These are phyloP conservation scores for Phytophthora litchii DNA, from an alignment of 352 stramenopile genomes.

Conservation along the genomic window DNA sequence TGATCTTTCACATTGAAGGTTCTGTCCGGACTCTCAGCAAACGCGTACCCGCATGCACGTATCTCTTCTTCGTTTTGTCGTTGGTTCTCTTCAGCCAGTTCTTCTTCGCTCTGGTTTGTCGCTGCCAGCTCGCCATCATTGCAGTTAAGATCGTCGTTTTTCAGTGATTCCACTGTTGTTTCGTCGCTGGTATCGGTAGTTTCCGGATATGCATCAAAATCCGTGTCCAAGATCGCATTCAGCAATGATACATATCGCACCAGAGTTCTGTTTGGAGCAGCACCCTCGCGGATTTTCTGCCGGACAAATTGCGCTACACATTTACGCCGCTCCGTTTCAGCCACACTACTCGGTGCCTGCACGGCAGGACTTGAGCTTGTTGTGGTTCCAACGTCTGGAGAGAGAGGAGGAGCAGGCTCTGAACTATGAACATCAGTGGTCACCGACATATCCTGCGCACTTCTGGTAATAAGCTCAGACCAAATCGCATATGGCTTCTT, in stretches of 20 bases:
- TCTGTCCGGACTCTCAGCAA: conserved; percentile 24
- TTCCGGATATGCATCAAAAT: conserved; percentile 63
- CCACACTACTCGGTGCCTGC: conserved; percentile 22
- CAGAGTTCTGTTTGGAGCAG: conserved; percentile 72
- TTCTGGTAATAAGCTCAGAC: conserved; percentile 78
- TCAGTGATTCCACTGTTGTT: not conserved
- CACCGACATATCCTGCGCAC: conserved; percentile 43
- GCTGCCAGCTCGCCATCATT: not conserved
- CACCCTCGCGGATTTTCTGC: conserved; percentile 66
- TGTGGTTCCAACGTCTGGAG: conserved; percentile 19
- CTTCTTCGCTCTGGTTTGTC: conserved; percentile 39
- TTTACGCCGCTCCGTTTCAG: conserved; percentile 45
- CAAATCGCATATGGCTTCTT: conserved; percentile 85
- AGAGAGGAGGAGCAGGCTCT: conserved; percentile 32
- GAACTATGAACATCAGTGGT: not conserved
- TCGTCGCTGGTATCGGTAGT: conserved; percentile 30
- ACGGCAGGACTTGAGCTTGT: conserved; percentile 13
- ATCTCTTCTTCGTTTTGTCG: conserved; percentile 32
- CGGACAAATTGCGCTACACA: conserved; percentile 68
- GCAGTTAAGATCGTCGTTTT: conserved; percentile 7
- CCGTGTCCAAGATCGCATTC: conserved; percentile 73
- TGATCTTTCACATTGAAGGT: conserved; percentile 61
- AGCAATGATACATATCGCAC: conserved; percentile 61
- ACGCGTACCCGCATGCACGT: conserved; percentile 24
- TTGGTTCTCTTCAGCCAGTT: conserved; percentile 17